Conservation (phyloP, 2,329 filamentous ascomycete species). For the Botrytis medusae region DNA sequence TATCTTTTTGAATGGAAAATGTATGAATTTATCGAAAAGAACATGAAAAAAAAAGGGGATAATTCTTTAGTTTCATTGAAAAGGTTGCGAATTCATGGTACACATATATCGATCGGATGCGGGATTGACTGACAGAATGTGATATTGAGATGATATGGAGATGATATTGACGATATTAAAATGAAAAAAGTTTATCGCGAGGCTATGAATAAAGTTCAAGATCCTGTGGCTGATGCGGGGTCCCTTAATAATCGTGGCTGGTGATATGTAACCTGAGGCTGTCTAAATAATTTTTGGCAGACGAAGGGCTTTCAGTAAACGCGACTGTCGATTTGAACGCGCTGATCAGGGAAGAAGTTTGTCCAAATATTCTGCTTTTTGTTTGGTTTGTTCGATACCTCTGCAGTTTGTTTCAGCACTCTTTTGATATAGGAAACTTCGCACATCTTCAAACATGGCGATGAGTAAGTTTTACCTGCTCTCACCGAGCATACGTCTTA, state of each 20-base stretch:
- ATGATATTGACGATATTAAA: too few relatives aligned
- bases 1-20: too few relatives aligned
- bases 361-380: slow-evolving; percentile 10
- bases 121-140: not conserved
- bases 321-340: slow-evolving; percentile 30
- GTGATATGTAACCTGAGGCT: not conserved
- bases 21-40: too few relatives aligned
- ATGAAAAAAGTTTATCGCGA: not conserved
- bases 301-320: slow-evolving; percentile 29
- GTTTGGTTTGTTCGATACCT: slow-evolving; percentile 14
- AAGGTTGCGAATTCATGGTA: not conserved
- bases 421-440: slow-evolving; percentile 26
- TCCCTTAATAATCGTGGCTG: slow-evolving; percentile 8
- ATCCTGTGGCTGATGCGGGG: slow-evolving; percentile 1
- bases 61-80: not conserved
- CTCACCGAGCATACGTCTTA: slow-evolving; percentile 30
- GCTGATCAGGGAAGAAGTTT: slow-evolving; percentile 26
- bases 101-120: not conserved
- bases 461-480: slow-evolving; percentile 52
- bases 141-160: not conserved
- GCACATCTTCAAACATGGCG: slow-evolving; percentile 50
- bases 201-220: not conserved
- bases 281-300: slow-evolving; percentile 25
- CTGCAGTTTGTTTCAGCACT: slow-evolving; percentile 4
- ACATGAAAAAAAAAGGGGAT: not conserved